A percentile compares a stretch with the other conserved stretches of the same genome.
Evolutionary conservation across 176 grass and related monocot genomes (phyloP).

Genomic region (Lolium perenne): DNA sequence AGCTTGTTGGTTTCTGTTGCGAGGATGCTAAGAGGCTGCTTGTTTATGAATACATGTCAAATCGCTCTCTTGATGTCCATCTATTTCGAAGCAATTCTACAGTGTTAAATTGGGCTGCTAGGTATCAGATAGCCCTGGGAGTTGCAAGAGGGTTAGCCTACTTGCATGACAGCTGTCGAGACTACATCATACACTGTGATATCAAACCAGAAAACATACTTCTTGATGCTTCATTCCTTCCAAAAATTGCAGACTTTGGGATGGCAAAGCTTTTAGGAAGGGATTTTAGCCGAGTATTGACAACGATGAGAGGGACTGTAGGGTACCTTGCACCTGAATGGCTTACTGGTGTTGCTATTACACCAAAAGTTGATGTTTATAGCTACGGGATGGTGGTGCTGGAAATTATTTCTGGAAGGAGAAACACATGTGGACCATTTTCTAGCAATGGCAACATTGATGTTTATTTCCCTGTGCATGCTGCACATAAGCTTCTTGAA

Average conservation of each 20-base stretch:
- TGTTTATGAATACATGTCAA: too few relatives aligned
- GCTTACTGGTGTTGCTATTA: constrained; percentile 34
- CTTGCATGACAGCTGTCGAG: constrained; percentile 59
- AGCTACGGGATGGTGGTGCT: constrained; percentile 44
- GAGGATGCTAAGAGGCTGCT: too few relatives aligned
- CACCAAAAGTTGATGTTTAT: constrained; percentile 47
- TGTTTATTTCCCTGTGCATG: constrained; percentile 42
- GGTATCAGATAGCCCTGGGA: constrained; percentile 59
- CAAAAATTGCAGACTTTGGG: constrained; percentile 51
- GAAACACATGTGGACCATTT: neutral
- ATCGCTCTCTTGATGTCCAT: constrained; percentile 54
- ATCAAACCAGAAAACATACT: constrained; percentile 46
- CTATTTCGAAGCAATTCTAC: constrained; percentile 29
- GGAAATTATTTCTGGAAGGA: constrained; percentile 46
- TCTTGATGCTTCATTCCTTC: constrained; percentile 11
- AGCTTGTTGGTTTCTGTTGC: too few relatives aligned
- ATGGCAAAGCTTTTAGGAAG: constrained; percentile 52
- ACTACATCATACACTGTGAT: constrained; percentile 51
- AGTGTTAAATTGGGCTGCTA: constrained; percentile 42
- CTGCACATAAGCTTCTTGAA: constrained; percentile 8
- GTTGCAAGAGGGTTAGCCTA: constrained; percentile 60
- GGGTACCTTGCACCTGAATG: constrained; percentile 52
- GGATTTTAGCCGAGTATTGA: constrained; percentile 39
- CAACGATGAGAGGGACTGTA: constrained; percentile 45
- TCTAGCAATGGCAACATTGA: neutral